phyloP scores from a whole-genome alignment of 2,329 filamentous ascomycete genomes.

The Monilinia aucupariae region DNA sequence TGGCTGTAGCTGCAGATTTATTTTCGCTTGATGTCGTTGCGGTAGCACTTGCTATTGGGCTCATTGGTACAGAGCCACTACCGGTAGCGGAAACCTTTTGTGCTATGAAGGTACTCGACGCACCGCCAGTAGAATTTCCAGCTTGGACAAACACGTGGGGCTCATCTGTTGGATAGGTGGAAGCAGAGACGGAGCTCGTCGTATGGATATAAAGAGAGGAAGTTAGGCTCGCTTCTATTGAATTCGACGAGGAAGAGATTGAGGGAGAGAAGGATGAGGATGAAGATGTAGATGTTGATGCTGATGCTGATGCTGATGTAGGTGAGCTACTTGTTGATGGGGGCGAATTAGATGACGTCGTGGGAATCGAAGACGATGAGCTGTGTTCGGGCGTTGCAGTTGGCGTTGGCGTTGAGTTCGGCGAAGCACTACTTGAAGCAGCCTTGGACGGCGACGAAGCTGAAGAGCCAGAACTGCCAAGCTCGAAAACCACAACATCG shows the following conservation, averaged over 20 bases:
- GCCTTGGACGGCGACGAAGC: conserved; percentile 19
- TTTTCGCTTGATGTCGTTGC: neutral
- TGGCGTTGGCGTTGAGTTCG: conserved; percentile 20
- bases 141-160: conserved; percentile 30
- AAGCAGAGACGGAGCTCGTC: conserved; percentile 18
- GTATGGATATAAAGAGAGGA: conserved; percentile 18
- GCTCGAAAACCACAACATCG: conserved; percentile 58
- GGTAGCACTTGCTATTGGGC: conserved; percentile 7
- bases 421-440: conserved; percentile 8
- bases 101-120: neutral
- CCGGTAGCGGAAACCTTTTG: neutral
- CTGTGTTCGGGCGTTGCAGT: conserved; percentile 28
- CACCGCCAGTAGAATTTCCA: conserved; percentile 18
- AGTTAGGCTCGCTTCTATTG: conserved; percentile 3
- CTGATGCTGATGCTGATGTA: conserved; percentile 20
- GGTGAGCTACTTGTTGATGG: conserved; percentile 19
- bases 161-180: conserved; percentile 19
- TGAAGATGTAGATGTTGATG: conserved; percentile 22
- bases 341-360: conserved; percentile 23
- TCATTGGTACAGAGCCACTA: neutral
- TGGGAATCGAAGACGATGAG: conserved; percentile 21
- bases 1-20: conserved; percentile 9
- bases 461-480: conserved; percentile 27
- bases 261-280: conserved; percentile 13
- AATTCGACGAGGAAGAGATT: conserved; percentile 15